Base-by-base conservation (phyloP, 78 protist genomes). In the Dictyostelium capitatum region DNA sequence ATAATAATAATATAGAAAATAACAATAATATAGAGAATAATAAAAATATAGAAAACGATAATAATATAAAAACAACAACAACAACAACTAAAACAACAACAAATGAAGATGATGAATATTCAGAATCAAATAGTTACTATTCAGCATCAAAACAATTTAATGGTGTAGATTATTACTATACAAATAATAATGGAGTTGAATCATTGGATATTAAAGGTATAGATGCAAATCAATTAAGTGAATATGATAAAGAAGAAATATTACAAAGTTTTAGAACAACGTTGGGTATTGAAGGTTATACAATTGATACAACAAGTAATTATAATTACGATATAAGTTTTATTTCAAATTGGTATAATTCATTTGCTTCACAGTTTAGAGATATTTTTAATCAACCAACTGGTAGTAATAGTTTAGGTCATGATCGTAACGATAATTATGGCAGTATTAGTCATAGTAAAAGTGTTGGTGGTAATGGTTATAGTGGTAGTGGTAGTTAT, bases 151-250 rank as follows among this genome's bases (percentile, higher is more conserved):
- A 79, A 9, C 59, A 64, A 54, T 15, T 54, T 20, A 59, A 79
- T 37, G 83, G 83, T 32, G 54, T 79, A 20, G 83, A 79, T 43
- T 79, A 79, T 79, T 56, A 79, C 56, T 79, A 79, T 79, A 79
- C 83, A 43, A 79, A 79, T 56, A 79, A 79, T 37, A 79, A 79
- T 56, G 83, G 83, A 30, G 83, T 56, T 6, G 83, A 79, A 20
- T 54, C 65, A 15, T 54, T 79, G 37, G 43, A 20, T 79, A 79
- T 79, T 20, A 51, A 54, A 32, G 83, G 83, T 30, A 56, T 37
- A 5, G 83, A 79, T 79, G 51, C 83, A 54, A 51, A n/a, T 37
- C 32, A 64, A 28, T 23, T 79, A 32, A 19, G 30, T 20, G 8
- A 25, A 8, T 12, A 54, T 23, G 37, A 79, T 12, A 79, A 32